Conservation (phyloP, 192 early-diverging fungal species). For the Coemansia sp. region DNA sequence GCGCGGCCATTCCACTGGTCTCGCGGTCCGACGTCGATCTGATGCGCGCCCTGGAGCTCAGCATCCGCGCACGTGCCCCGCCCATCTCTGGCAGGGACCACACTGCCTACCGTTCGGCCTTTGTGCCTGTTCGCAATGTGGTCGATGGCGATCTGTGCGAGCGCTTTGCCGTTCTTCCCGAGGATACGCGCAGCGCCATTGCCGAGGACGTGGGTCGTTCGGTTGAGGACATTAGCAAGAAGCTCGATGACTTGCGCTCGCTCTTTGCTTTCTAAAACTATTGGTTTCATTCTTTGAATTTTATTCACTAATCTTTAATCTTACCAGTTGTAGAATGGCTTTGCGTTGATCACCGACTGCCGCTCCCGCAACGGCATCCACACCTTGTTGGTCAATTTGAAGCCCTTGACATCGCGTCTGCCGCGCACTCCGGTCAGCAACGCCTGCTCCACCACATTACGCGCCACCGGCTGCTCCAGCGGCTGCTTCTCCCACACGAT, state of each 20-base stretch:
- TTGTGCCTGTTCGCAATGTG: slow-evolving; percentile 71
- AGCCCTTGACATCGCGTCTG: slow-evolving; percentile 62
- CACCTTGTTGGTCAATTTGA: slow-evolving; percentile 65
- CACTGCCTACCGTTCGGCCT: slow-evolving; percentile 74
- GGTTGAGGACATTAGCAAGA: slow-evolving; percentile 82
- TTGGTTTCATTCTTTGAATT: too few relatives aligned
- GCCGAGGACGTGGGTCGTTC: slow-evolving; percentile 88
- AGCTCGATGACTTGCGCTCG: slow-evolving; percentile 88
- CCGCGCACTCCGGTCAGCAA: slow-evolving; percentile 30
- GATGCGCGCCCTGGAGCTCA: slow-evolving; percentile 89
- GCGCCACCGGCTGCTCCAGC: slow-evolving; percentile 17
- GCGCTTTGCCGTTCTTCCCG: slow-evolving; percentile 52
- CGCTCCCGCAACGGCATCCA: slow-evolving; percentile 70
- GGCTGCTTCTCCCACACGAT: slow-evolving; percentile 66
- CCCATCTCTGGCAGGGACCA: slow-evolving; percentile 89
- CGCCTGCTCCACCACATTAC: slow-evolving; percentile 30
- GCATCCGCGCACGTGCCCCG: slow-evolving; percentile 76
- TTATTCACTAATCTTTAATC: too few relatives aligned
- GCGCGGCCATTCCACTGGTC: slow-evolving; percentile 70
- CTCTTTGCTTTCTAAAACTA: slow-evolving; percentile 55
- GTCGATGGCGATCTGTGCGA: slow-evolving; percentile 96
- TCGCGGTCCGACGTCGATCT: slow-evolving; percentile 76
- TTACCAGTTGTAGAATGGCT: slow-evolving; percentile 78
- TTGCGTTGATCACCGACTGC: slow-evolving; percentile 73
- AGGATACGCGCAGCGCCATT: slow-evolving; percentile 50